Conservation (phyloP, 2,329 filamentous ascomycete genomes). For the Aureobasidium musti region DNA sequence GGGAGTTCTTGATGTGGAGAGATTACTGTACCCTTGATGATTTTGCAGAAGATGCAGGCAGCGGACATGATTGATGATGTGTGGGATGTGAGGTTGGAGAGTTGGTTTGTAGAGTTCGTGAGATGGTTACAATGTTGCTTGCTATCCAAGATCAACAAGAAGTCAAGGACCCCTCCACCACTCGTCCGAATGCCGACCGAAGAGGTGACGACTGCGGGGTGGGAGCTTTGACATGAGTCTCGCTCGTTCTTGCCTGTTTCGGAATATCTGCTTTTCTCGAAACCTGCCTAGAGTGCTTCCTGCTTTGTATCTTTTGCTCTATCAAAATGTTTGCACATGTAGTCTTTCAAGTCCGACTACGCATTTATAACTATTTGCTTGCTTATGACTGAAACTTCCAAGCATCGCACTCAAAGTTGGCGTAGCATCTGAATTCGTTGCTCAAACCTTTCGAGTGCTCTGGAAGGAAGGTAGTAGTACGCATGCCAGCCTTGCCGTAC, state of each 20-base stretch:
- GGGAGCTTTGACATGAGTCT: slow-evolving; percentile 3
- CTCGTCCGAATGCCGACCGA: slow-evolving; percentile 19
- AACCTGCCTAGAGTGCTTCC: slow-evolving; percentile 6
- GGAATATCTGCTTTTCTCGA: not conserved
- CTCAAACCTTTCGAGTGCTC: slow-evolving; percentile 71
- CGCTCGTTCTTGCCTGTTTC: not conserved
- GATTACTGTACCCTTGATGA: slow-evolving; percentile 74
- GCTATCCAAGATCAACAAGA: not conserved
- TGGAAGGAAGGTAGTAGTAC: slow-evolving; percentile 68
- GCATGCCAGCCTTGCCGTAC: slow-evolving; percentile 64
- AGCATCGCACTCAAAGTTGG: slow-evolving; percentile 68
- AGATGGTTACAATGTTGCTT: not conserved
- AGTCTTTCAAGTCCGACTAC: no score
- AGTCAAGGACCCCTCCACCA: not conserved
- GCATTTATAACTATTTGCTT: not conserved
- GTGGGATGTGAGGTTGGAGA: not conserved
- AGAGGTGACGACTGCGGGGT: slow-evolving; percentile 16
- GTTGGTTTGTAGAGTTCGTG: not conserved
- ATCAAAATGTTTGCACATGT: not conserved
- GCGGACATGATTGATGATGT: slow-evolving; percentile 6
- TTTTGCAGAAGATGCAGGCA: slow-evolving; percentile 95
- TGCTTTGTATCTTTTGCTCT: not conserved
- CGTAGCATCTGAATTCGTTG: slow-evolving; percentile 79
- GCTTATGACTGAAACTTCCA: slow-evolving; percentile 42
- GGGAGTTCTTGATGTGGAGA: not conserved